These are phyloP conservation scores for Parachaetomium inaequale DNA, from an alignment of 495 filamentous ascomycete species.

Conservation along the genomic window DNA sequence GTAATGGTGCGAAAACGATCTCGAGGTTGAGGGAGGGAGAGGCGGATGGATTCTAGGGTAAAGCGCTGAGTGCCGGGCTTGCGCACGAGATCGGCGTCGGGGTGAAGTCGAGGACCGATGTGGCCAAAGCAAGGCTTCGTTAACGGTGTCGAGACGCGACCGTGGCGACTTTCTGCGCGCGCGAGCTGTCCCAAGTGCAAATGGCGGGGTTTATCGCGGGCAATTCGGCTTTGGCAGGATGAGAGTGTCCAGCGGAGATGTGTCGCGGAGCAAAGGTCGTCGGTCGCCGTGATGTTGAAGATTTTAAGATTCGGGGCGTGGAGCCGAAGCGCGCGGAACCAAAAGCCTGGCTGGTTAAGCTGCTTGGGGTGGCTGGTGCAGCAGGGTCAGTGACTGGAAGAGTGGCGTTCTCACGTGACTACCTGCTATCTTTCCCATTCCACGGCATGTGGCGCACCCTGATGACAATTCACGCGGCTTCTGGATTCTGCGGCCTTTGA, in stretches of 20 bases:
- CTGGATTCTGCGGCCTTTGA: background rate
- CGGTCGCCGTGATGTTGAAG: slow-evolving; percentile 11
- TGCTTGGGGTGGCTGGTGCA: slow-evolving; percentile 20
- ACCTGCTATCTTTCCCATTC: background rate
- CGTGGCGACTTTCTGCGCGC: background rate
- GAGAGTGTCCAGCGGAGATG: background rate
- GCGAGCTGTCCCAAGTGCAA: background rate
- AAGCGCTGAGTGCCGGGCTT: background rate
- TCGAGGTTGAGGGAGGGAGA: background rate
- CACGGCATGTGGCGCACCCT: background rate
- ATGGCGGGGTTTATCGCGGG: background rate
- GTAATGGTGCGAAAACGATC: background rate
- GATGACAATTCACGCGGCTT: background rate
- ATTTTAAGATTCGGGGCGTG: slow-evolving; percentile 19
- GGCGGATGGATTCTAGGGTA: background rate
- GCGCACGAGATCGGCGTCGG: background rate
- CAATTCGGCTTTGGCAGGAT: background rate
- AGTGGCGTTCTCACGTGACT: slow-evolving; percentile 8
- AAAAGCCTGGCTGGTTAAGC: background rate
- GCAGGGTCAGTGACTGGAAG: too few relatives aligned
- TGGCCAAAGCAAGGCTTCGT: slow-evolving; percentile 8
- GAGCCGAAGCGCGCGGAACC: slow-evolving; percentile 14
- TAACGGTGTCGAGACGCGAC: slow-evolving; percentile 13
- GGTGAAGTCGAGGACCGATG: background rate
- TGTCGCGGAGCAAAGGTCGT: background rate